phyloP scores from a whole-genome alignment of 768 basidiomycete genomes.

The Leccinum uliginosum region DNA sequence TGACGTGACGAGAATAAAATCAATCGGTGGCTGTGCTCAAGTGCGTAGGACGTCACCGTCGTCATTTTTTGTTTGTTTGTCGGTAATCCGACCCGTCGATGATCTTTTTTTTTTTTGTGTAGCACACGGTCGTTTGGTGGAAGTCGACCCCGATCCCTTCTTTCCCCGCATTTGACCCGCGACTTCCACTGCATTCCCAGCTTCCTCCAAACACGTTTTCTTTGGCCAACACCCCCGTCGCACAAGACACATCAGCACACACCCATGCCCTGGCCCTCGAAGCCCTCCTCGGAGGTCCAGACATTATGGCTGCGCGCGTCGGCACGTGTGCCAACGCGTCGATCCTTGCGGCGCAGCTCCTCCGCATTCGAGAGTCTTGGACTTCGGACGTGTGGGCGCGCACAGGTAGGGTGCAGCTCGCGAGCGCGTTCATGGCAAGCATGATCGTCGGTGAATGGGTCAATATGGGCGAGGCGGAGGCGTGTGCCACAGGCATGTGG shows the following conservation, averaged over 20 bases:
- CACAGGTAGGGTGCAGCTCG: constrained; percentile 75
- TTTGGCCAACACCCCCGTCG: constrained; percentile 66
- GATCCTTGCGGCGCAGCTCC: constrained; percentile 68
- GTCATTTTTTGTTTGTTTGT: background rate
- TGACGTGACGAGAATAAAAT: constrained; percentile 67
- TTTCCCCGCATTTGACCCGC: constrained; percentile 68
- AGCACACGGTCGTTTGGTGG: constrained; percentile 85
- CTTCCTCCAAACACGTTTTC: constrained; percentile 66
- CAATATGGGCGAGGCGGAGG: constrained; percentile 70
- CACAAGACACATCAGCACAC: constrained; percentile 78
- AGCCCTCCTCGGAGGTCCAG: constrained; percentile 71
- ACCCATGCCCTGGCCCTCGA: constrained; percentile 75
- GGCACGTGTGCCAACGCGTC: constrained; percentile 71
- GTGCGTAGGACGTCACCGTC: constrained; percentile 32
- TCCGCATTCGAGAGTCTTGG: constrained; percentile 76
- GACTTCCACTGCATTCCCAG: constrained; percentile 63
- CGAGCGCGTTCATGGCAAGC: constrained; percentile 69
- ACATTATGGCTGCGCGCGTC: constrained; percentile 70
- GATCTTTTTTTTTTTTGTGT: background rate
- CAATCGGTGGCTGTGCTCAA: constrained; percentile 77
- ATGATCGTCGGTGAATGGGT: constrained; percentile 69
- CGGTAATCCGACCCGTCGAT: constrained; percentile 3
- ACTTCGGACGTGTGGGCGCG: constrained; percentile 73
- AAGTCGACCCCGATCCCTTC: constrained; percentile 72
- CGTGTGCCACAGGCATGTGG: constrained; percentile 78